Evolutionary conservation across 768 basidiomycete genomes (phyloP).

Genomic region (Boletus patriciae): DNA sequence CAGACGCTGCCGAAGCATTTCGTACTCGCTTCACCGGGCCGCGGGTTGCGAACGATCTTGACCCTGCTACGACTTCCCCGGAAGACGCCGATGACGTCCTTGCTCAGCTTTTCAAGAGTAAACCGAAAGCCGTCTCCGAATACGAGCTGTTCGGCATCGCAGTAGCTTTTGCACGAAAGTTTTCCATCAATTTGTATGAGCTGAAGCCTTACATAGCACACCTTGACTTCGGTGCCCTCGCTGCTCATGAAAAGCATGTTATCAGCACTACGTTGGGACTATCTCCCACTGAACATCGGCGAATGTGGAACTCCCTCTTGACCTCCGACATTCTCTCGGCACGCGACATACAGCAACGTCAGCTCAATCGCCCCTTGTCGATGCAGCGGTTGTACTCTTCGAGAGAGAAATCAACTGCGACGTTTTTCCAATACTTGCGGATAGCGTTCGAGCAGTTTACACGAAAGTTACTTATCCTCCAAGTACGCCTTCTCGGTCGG

Average conservation of each 20-base stretch:
- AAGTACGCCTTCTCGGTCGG: constrained; percentile 39
- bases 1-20: constrained; percentile 47
- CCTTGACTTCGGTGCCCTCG: constrained; percentile 58
- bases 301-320: constrained; percentile 64
- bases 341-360: constrained; percentile 50
- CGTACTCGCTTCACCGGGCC: constrained; percentile 43
- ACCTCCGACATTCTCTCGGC: constrained; percentile 57
- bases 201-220: constrained; percentile 46
- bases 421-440: constrained; percentile 63
- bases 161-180: constrained; percentile 43
- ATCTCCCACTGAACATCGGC: constrained; percentile 41
- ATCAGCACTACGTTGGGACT: constrained; percentile 45
- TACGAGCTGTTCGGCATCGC: constrained; percentile 59
- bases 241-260: constrained; percentile 52
- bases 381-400: constrained; percentile 66
- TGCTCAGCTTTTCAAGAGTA: constrained; percentile 46
- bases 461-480: constrained; percentile 55
- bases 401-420: constrained; percentile 45
- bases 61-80: constrained; percentile 28
- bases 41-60: constrained; percentile 23
- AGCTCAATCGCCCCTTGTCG: constrained; percentile 51
- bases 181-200: constrained; percentile 40
- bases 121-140: constrained; percentile 58
- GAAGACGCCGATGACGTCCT: constrained; percentile 44
- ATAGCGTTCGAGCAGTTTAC: constrained; percentile 58